Conservation (phyloP, 768 basidiomycete species). For the Boletus reticulatus region DNA sequence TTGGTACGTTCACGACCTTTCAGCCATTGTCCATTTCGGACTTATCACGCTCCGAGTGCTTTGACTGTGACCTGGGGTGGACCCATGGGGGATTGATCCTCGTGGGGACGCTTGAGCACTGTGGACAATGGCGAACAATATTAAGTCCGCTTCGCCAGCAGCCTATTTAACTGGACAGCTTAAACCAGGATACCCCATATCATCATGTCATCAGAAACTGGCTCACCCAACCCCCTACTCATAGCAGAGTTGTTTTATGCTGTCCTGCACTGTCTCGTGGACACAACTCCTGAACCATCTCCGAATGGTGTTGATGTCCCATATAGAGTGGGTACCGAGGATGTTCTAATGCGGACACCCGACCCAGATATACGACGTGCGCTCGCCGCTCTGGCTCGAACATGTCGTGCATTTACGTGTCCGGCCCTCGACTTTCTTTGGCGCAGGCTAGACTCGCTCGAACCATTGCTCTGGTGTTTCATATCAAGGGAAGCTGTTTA, state of each 20-base stretch:
- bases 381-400: neutral
- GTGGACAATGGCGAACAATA: too few species aligned
- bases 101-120: too few species aligned
- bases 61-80: too few species aligned
- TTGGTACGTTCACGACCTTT: too few species aligned
- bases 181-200: too few species aligned
- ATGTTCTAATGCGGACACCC: neutral
- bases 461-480: neutral
- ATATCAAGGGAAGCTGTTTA: neutral
- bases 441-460: neutral
- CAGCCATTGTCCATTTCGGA: too few species aligned
- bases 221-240: neutral
- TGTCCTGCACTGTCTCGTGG: neutral
- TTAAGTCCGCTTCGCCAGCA: too few species aligned
- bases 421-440: constrained; percentile 1
- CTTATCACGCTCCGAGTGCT: too few species aligned
- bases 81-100: too few species aligned
- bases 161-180: neutral
- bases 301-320: too few species aligned
- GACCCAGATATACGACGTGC: neutral
- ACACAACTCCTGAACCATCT: neutral
- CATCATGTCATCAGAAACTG: neutral
- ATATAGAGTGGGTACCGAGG: neutral
- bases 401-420: neutral
- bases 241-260: neutral